phyloP scores from a whole-genome alignment of 768 basidiomycete genomes.

The Russula dissimulans region DNA sequence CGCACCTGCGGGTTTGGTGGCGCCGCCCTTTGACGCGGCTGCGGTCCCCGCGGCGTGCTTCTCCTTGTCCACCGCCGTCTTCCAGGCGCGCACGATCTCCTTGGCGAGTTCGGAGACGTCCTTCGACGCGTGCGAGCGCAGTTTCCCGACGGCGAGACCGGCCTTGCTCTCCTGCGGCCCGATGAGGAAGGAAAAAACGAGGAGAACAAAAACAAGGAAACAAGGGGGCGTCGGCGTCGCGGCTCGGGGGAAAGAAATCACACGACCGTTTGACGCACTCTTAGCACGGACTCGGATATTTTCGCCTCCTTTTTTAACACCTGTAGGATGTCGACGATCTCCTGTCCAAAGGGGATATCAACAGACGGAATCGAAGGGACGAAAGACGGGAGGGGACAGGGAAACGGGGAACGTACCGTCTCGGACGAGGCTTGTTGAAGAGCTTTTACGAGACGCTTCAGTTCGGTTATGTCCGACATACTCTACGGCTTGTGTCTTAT shows the following conservation, averaged over 20 bases:
- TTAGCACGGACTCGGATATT: constrained; percentile 63
- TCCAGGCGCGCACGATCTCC: constrained; percentile 89
- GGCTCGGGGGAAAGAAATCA: constrained; percentile 9
- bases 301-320: constrained; percentile 55
- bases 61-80: constrained; percentile 69
- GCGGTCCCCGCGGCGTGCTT: constrained; percentile 36
- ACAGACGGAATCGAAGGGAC: constrained; percentile 22
- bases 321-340: constrained; percentile 49
- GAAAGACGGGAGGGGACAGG: not conserved
- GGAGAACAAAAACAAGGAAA: not conserved
- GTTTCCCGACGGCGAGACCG: constrained; percentile 86
- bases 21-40: constrained; percentile 1
- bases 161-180: constrained; percentile 74
- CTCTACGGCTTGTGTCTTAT: not conserved
- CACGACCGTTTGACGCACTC: constrained; percentile 44
- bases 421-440: constrained; percentile 16
- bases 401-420: constrained; percentile 8
- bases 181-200: not conserved
- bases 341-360: constrained; percentile 36
- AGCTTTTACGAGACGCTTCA: constrained; percentile 20
- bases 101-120: constrained; percentile 77
- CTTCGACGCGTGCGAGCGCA: constrained; percentile 63
- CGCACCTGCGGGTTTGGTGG: constrained; percentile 33
- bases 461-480: constrained; percentile 19
- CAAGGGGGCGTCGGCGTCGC: too few relatives aligned